Conservation (phyloP, 495 filamentous ascomycete genomes). For the Hyaloscypha hepaticicola region DNA sequence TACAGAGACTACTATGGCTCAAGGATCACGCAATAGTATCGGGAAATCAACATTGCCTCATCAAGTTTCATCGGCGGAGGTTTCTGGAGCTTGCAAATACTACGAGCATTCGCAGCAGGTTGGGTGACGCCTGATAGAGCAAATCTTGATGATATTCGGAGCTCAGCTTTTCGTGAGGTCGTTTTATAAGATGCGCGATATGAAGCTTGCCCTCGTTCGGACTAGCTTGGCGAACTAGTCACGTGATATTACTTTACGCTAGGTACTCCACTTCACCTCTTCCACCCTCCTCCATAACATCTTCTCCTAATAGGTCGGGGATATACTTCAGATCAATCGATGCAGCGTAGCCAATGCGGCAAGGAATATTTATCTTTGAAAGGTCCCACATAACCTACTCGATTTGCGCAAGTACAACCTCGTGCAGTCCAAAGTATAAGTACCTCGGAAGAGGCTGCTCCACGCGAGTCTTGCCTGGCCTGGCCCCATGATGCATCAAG, state of each 20-base stretch:
- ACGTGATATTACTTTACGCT: not conserved
- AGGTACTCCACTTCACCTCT: not conserved
- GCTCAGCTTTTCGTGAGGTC: not conserved
- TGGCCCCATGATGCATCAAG: not conserved
- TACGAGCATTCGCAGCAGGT: not conserved
- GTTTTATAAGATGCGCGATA: not conserved
- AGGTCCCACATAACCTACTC: not conserved
- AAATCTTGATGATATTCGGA: not conserved
- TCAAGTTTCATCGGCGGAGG: not conserved
- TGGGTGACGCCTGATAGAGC: not conserved
- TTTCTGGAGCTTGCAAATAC: not conserved
- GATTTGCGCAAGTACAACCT: not conserved
- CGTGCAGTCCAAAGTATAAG: not conserved
- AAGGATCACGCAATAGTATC: constrained; percentile 1
- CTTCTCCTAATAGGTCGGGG: not conserved
- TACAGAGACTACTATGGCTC: not conserved
- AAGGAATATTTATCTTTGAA: not conserved
- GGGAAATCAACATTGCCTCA: not conserved
- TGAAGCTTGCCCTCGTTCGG: not conserved
- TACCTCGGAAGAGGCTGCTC: not conserved
- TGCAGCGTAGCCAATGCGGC: not conserved
- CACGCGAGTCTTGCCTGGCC: not conserved
- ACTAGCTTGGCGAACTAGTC: not conserved
- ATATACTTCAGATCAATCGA: not conserved
- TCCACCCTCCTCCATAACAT: not conserved